Evolutionary conservation across 1,284 basidiomycete species (phyloP).

Genomic region (Fistulina hepatica): DNA sequence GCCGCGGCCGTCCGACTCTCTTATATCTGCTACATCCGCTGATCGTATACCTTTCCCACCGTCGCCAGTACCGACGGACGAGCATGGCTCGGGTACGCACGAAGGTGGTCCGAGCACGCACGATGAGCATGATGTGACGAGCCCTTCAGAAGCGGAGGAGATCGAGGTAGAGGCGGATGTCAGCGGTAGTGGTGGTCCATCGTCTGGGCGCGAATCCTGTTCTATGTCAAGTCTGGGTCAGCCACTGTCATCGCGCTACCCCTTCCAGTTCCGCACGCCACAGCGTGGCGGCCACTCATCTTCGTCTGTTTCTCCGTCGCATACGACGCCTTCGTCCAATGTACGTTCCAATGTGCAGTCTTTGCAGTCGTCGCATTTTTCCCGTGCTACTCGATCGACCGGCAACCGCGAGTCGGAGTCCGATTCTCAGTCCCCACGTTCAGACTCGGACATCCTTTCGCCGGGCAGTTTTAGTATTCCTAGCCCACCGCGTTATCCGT

Average conservation of each 20-base stretch:
- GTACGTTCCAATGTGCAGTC: slow-evolving; percentile 20
- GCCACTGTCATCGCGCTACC: slow-evolving; percentile 59
- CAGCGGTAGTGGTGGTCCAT: slow-evolving; percentile 31
- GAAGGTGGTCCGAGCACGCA: too few species aligned
- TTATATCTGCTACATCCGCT: too few species aligned
- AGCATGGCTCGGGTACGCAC: slow-evolving; percentile 25
- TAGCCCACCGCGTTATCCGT: slow-evolving; percentile 61
- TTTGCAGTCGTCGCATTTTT: slow-evolving; percentile 19
- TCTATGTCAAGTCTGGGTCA: slow-evolving; percentile 73
- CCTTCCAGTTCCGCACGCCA: slow-evolving; percentile 54
- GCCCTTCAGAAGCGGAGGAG: slow-evolving; percentile 23
- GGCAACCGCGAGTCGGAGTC: slow-evolving; percentile 39
- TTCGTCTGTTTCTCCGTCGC: slow-evolving; percentile 27
- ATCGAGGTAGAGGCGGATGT: slow-evolving; percentile 26
- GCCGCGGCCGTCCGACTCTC: too few species aligned
- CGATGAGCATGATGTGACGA: too few species aligned
- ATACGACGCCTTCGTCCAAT: slow-evolving; percentile 14
- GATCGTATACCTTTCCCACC: slow-evolving; percentile 61
- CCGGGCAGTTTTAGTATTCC: slow-evolving; percentile 39
- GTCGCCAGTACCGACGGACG: slow-evolving; percentile 35
- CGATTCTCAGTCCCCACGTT: slow-evolving; percentile 36
- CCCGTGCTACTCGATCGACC: slow-evolving; percentile 25
- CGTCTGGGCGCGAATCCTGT: slow-evolving; percentile 51
- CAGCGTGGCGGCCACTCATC: slow-evolving; percentile 30
- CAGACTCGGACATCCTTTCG: slow-evolving; percentile 16